Evolutionary conservation across 192 early-diverging fungal genomes (phyloP).

Genomic region (Umbelopsis vinacea): DNA sequence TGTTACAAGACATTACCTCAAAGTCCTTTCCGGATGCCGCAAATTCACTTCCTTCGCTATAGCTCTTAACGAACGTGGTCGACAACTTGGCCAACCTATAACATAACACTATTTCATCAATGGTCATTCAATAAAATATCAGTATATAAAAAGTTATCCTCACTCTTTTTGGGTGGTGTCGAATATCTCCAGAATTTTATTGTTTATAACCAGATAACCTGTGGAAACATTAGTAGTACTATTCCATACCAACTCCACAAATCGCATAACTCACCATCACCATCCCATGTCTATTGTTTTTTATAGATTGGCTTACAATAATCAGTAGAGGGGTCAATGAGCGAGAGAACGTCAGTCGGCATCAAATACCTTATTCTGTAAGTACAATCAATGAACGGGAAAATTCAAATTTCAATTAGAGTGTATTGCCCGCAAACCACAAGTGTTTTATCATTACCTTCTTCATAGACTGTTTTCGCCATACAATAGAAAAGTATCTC

Average conservation of each 20-base stretch:
- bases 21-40: slow-evolving; percentile 40
- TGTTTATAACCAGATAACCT: slow-evolving; percentile 35
- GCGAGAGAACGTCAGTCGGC: too few relatives aligned
- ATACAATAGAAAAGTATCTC: background rate
- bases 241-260: background rate
- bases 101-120: background rate
- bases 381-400: background rate
- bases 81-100: background rate
- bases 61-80: slow-evolving; percentile 8
- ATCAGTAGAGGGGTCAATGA: background rate
- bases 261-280: slow-evolving; percentile 34
- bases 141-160: background rate
- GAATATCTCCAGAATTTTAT: slow-evolving; percentile 18
- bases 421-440: too few relatives aligned
- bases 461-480: slow-evolving; percentile 15
- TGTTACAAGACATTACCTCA: slow-evolving; percentile 22
- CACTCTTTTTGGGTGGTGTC: slow-evolving; percentile 43
- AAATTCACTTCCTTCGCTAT: slow-evolving; percentile 35
- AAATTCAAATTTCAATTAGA: background rate
- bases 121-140: background rate
- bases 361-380: background rate
- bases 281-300: slow-evolving; percentile 48
- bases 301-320: background rate
- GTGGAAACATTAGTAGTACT: background rate
- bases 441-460: too few relatives aligned